Evolutionary conservation across 805 yeast genomes (phyloP).

Genomic region (Saturnispora gosingensis): DNA sequence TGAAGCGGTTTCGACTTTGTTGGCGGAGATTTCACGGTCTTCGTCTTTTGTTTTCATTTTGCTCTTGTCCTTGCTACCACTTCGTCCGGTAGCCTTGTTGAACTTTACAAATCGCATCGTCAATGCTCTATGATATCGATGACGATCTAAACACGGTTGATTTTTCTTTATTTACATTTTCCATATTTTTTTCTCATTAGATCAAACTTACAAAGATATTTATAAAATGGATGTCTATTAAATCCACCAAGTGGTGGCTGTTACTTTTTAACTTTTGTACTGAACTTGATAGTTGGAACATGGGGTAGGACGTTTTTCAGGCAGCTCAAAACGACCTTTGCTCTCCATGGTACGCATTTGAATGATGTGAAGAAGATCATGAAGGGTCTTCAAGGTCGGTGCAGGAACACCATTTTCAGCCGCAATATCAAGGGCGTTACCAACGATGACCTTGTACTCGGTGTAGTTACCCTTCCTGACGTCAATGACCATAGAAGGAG

Average conservation of each 20-base stretch:
- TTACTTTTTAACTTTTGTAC: constrained; percentile 4
- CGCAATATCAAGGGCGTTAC: constrained; percentile 31
- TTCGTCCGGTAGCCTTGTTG: neutral
- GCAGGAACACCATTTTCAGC: constrained; percentile 23
- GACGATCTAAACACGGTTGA: neutral
- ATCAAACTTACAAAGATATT: too few species aligned
- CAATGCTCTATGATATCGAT: neutral
- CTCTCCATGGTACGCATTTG: constrained; percentile 27
- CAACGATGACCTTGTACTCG: constrained; percentile 36
- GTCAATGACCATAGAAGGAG: constrained; percentile 41
- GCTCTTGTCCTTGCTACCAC: neutral
- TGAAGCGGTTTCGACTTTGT: constrained; percentile 15
- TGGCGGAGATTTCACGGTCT: neutral
- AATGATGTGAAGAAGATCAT: constrained; percentile 23
- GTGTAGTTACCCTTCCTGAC: constrained; percentile 32
- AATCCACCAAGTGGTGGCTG: neutral
- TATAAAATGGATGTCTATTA: too few species aligned
- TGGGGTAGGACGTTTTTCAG: constrained; percentile 25
- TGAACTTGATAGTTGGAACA: constrained; percentile 16
- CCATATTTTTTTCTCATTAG: neutral
- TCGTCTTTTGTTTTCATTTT: neutral
- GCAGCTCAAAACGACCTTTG: constrained; percentile 22
- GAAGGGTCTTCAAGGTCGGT: constrained; percentile 24
- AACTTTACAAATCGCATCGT: constrained; percentile 6
- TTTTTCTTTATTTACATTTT: neutral